Evolutionary conservation across 495 filamentous ascomycete genomes (phyloP).

Genomic region (Choiromyces venosus): DNA sequence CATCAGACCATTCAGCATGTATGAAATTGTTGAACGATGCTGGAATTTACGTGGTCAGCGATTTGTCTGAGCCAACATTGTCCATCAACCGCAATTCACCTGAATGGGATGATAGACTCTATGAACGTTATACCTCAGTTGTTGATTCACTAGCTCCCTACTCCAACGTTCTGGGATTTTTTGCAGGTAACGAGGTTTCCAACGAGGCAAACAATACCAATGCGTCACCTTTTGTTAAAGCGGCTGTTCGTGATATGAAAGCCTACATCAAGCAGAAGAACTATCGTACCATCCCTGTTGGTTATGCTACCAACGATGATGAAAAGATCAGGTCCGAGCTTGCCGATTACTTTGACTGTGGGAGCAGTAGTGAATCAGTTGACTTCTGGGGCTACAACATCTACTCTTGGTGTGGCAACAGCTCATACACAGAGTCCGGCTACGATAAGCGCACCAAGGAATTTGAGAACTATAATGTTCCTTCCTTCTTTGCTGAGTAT

Average conservation of each 20-base stretch:
- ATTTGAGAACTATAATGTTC: conserved; percentile 80
- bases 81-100: conserved; percentile 82
- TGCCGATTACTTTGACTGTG: conserved; percentile 91
- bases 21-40: conserved; percentile 77
- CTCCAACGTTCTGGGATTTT: conserved; percentile 88
- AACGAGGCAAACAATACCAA: conserved; percentile 75
- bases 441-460: conserved; percentile 74
- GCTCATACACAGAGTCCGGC: conserved; percentile 63
- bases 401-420: conserved; percentile 94
- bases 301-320: conserved; percentile 93
- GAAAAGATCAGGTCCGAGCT: conserved; percentile 68
- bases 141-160: conserved; percentile 74
- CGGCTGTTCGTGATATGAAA: conserved; percentile 91
- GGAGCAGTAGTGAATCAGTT: conserved; percentile 57
- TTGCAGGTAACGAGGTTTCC: conserved; percentile 93
- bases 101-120: conserved; percentile 68
- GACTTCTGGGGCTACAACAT: conserved; percentile 99
- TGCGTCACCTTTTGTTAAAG: conserved; percentile 90
- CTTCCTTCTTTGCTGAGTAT: conserved; percentile 97
- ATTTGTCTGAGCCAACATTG: conserved; percentile 68
- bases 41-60: conserved; percentile 90
- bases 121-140: conserved; percentile 72
- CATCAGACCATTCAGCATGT: conserved; percentile 69
- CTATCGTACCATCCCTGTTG: conserved; percentile 78
- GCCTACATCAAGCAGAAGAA: conserved; percentile 74